Evolutionary conservation across 2,329 filamentous ascomycete genomes (phyloP).

Genomic region (Ophiostoma ips): DNA sequence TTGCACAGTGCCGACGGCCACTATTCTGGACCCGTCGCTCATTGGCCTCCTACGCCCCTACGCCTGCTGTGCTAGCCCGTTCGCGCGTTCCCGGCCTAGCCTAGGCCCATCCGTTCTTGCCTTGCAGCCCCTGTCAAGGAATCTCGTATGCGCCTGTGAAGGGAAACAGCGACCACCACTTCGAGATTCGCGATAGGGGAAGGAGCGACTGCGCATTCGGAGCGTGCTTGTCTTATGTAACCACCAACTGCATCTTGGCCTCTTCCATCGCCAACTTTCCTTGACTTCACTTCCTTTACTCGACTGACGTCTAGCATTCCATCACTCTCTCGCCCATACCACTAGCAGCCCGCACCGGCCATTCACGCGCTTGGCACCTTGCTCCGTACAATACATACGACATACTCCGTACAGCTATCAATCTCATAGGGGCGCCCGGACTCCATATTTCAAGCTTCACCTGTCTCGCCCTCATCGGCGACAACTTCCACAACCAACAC

Average conservation of each 20-base stretch:
- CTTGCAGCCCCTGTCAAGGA: neutral
- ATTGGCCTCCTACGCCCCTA: too few species aligned
- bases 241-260: too few species aligned
- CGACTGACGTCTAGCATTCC: too few species aligned
- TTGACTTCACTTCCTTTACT: too few species aligned
- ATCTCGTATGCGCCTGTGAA: neutral
- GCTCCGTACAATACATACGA: too few species aligned
- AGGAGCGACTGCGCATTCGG: neutral
- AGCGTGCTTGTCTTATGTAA: neutral
- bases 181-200: conserved; percentile 7
- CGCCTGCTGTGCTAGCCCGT: neutral
- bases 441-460: neutral
- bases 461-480: too few species aligned
- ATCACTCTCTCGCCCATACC: too few species aligned
- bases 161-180: conserved; percentile 5
- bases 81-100: neutral
- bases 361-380: too few species aligned
- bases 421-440: neutral
- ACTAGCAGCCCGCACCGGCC: too few species aligned
- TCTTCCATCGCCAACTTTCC: neutral
- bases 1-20: too few species aligned
- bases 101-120: neutral
- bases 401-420: neutral
- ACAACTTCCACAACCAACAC: too few species aligned
- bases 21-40: too few species aligned